phyloP scores from a whole-genome alignment of 192 early-diverging fungal species.

The Cetraspora pellucida region DNA sequence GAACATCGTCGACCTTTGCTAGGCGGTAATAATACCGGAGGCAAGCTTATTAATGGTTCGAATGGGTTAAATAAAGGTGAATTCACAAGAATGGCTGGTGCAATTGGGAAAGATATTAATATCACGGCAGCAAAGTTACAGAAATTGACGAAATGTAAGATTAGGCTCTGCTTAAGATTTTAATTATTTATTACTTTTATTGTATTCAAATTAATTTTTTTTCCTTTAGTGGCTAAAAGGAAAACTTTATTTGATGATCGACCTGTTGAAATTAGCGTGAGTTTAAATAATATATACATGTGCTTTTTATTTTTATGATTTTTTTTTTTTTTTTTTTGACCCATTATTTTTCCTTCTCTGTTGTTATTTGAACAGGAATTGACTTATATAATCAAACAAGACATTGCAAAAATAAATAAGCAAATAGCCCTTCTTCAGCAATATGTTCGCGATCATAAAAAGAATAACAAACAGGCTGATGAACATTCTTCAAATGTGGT shows the following conservation, averaged over 20 bases:
- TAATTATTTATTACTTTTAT: conserved; percentile 10
- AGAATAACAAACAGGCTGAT: conserved; percentile 66
- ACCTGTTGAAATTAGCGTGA: conserved; percentile 90
- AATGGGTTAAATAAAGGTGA: conserved; percentile 60
- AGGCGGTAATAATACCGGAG: conserved; percentile 27
- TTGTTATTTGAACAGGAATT: conserved; percentile 63
- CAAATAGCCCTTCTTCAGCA: conserved; percentile 89
- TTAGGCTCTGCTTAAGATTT: background rate
- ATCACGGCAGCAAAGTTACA: conserved; percentile 80
- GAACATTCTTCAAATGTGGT: conserved; percentile 95
- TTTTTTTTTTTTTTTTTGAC: too few relatives aligned
- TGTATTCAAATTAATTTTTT: background rate
- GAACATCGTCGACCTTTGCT: conserved; percentile 46
- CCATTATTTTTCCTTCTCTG: background rate
- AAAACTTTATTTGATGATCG: conserved; percentile 98
- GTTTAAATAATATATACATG: too few relatives aligned
- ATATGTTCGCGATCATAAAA: conserved; percentile 62
- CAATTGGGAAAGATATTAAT: conserved; percentile 88
- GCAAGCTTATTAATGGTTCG: conserved; percentile 17
- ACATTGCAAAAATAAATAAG: conserved; percentile 91
- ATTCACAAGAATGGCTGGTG: conserved; percentile 80
- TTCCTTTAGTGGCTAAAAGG: conserved; percentile 76
- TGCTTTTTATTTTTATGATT: too few relatives aligned
- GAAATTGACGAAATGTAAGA: conserved; percentile 74
- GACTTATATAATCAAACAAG: conserved; percentile 93